phyloP scores from a whole-genome alignment of 192 early-diverging fungal species.

The Linnemannia exigua region DNA sequence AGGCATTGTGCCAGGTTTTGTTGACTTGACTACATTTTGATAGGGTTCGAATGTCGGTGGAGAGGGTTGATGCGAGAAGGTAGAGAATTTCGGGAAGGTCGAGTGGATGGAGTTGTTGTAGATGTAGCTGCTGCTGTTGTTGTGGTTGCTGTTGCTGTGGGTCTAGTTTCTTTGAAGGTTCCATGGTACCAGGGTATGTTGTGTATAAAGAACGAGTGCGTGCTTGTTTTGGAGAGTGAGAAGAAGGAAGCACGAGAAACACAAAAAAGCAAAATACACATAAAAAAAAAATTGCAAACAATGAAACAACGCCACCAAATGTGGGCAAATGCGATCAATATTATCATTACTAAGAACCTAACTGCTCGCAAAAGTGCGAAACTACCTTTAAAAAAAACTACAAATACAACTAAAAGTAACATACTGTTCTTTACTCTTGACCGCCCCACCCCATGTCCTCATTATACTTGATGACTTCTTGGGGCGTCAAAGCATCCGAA shows the following conservation, averaged over 20 bases:
- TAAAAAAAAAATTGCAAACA: neutral
- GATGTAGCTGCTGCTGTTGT: neutral
- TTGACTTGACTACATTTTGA: neutral
- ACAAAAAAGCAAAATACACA: neutral
- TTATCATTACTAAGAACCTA: neutral
- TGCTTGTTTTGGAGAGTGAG: neutral
- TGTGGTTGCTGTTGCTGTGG: neutral
- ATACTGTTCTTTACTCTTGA: conserved; percentile 10
- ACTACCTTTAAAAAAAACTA: no score
- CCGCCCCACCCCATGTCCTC: conserved; percentile 43
- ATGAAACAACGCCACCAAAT: conserved; percentile 2
- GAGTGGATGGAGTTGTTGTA: neutral
- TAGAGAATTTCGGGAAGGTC: conserved; percentile 1
- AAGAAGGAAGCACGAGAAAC: neutral
- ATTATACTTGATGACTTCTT: conserved; percentile 42
- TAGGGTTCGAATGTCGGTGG: neutral
- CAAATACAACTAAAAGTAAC: no score
- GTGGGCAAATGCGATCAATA: no score
- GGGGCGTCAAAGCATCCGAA: conserved; percentile 29
- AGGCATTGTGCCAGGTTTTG: conserved; percentile 10
- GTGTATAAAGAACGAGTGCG: neutral
- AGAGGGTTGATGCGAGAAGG: neutral
- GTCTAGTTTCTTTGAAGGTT: neutral
- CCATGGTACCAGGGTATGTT: neutral
- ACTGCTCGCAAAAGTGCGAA: no score